Conservation (phyloP, 2,329 filamentous ascomycete species). For the Hyphodiscus sp. region DNA sequence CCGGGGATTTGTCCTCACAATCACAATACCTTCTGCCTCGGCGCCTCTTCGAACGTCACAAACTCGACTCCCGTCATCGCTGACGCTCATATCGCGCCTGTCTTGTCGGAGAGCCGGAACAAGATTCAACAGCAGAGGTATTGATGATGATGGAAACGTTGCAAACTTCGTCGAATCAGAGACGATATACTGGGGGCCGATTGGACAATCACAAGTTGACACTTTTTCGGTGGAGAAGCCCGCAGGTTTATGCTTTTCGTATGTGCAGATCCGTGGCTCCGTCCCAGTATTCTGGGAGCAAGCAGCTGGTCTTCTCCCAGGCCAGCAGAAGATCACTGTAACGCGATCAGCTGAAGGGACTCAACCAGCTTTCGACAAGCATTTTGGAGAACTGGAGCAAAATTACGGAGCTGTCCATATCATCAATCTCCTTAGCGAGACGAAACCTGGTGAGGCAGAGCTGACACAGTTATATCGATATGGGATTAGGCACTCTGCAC, state of each 20-base stretch:
- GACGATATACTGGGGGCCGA: constrained; percentile 79
- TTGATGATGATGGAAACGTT: constrained; percentile 95
- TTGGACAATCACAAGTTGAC: constrained; percentile 13
- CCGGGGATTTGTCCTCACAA: constrained; percentile 81
- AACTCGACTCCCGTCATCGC: constrained; percentile 69
- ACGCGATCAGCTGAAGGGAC: constrained; percentile 85
- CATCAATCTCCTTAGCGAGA: constrained; percentile 86
- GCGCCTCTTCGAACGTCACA: constrained; percentile 61
- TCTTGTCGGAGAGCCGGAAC: constrained; percentile 90
- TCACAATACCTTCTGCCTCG: constrained; percentile 72
- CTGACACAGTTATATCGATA: constrained; percentile 73
- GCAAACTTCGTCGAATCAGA: constrained; percentile 99
- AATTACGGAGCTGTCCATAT: constrained; percentile 88
- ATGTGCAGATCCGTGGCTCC: constrained; percentile 85
- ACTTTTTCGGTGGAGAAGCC: constrained; percentile 18
- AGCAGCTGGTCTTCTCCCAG: constrained; percentile 75
- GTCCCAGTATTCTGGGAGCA: constrained; percentile 98
- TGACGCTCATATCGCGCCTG: constrained; percentile 86
- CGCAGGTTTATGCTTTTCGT: constrained; percentile 74
- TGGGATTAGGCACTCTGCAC: constrained; percentile 66
- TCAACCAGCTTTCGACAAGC: constrained; percentile 90
- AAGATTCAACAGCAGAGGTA: constrained; percentile 92
- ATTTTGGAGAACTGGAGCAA: constrained; percentile 81
- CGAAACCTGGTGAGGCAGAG: constrained; percentile 80
- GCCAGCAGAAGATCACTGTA: constrained; percentile 89